Evolutionary conservation across 2,329 filamentous ascomycete genomes (phyloP).

Genomic region (Aspergillus versicolor): DNA sequence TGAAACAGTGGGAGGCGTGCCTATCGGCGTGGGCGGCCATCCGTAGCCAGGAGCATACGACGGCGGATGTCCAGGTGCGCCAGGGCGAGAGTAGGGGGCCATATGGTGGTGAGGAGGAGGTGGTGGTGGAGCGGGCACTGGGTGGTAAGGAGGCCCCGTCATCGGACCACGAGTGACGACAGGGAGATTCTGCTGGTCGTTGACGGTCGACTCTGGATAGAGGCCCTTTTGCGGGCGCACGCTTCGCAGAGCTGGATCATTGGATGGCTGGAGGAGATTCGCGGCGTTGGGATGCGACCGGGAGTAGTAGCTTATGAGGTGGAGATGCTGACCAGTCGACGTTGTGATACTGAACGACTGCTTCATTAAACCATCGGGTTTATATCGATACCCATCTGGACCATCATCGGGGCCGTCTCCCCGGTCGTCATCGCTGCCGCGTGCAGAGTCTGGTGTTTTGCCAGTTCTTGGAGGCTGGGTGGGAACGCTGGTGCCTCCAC

Average conservation of each 20-base stretch:
- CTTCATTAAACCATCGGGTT: constrained; percentile 97
- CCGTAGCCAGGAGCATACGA: constrained; percentile 42
- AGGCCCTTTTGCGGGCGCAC: constrained; percentile 89
- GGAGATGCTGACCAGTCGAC: constrained; percentile 82
- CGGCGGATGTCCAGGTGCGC: constrained; percentile 36
- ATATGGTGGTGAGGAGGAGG: constrained; percentile 48
- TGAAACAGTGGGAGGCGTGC: constrained; percentile 42
- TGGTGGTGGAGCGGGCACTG: constrained; percentile 24
- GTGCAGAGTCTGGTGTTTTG: constrained; percentile 80
- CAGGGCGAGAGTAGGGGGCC: constrained; percentile 53
- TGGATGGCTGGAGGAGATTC: constrained; percentile 76
- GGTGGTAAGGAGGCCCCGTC: constrained; percentile 56
- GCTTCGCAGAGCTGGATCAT: constrained; percentile 74
- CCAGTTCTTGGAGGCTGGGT: constrained; percentile 55
- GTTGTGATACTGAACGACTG: constrained; percentile 99
- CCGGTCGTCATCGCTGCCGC: constrained; percentile 79
- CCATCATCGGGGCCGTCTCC: constrained; percentile 67
- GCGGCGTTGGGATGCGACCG: constrained; percentile 71
- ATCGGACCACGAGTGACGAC: constrained; percentile 75
- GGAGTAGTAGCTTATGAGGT: constrained; percentile 96
- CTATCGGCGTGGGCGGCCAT: constrained; percentile 47
- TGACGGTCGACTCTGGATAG: constrained; percentile 94
- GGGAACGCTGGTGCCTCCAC: constrained; percentile 71
- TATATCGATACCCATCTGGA: constrained; percentile 89
- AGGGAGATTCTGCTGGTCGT: constrained; percentile 77